Percentiles rank a stretch among this genome's conserved stretches.
These are phyloP conservation scores for Anthracocystis walkeri DNA, from an alignment of 1,284 basidiomycete species.

Conservation along the genomic window DNA sequence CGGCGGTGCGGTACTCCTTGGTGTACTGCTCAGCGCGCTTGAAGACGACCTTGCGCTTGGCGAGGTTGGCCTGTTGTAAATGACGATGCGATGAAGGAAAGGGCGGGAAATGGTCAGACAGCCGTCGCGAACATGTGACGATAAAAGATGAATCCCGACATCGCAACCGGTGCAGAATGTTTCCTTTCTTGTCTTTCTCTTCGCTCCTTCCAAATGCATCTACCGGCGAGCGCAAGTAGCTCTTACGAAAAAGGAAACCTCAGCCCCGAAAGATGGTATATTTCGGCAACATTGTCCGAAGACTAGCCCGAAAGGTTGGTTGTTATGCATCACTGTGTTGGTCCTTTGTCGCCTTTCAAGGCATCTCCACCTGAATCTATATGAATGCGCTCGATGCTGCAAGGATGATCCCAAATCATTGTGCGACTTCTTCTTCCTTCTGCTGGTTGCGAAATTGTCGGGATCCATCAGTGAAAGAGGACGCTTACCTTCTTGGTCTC, in stretches of 20 bases:
- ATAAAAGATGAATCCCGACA: neutral
- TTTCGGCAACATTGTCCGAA: constrained; percentile 66
- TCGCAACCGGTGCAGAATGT: neutral
- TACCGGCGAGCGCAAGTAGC: neutral
- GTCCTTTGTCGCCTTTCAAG: constrained; percentile 13
- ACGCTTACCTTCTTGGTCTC: constrained; percentile 88
- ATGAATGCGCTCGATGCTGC: constrained; percentile 8
- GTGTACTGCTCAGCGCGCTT: constrained; percentile 99
- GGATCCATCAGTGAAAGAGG: constrained; percentile 69
- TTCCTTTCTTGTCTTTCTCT: neutral
- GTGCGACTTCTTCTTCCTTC: constrained; percentile 79
- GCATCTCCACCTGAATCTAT: neutral
- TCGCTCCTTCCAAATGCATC: neutral
- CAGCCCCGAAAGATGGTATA: constrained; percentile 70
- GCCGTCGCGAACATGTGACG: neutral
- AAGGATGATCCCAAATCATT: constrained; percentile 23
- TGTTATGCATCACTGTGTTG: constrained; percentile 63
- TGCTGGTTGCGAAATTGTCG: constrained; percentile 74
- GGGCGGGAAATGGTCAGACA: constrained; percentile 22
- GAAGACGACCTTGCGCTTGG: constrained; percentile 97
- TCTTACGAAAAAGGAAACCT: constrained; percentile 35
- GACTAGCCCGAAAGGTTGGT: constrained; percentile 65
- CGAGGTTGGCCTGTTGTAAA: constrained; percentile 78
- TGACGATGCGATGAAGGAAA: neutral
- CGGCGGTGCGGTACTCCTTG: constrained; percentile 92